Evolutionary conservation across 495 filamentous ascomycete genomes (phyloP).

Genomic region (Neurospora discreta): DNA sequence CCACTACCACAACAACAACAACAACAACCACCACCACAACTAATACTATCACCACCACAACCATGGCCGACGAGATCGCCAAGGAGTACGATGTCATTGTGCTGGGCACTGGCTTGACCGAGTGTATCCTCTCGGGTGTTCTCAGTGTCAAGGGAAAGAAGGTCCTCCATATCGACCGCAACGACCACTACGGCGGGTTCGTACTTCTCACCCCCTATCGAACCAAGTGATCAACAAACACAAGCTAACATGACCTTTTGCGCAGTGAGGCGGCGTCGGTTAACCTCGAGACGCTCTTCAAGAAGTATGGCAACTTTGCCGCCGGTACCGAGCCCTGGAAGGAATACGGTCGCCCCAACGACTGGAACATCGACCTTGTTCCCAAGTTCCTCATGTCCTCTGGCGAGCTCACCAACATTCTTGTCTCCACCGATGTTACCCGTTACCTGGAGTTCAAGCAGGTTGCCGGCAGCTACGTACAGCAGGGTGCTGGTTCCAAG

Average conservation of each 20-base stretch:
- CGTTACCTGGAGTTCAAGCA: slow-evolving; percentile 98
- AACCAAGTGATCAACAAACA: not conserved
- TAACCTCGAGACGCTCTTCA: slow-evolving; percentile 91
- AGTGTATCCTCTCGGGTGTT: slow-evolving; percentile 96
- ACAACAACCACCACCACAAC: too few relatives aligned
- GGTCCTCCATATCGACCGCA: slow-evolving; percentile 97
- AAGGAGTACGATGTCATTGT: slow-evolving; percentile 97
- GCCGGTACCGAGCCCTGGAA: slow-evolving; percentile 90
- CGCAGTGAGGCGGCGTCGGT: slow-evolving; percentile 85
- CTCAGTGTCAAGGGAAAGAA: slow-evolving; percentile 98
- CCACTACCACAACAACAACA: not conserved
- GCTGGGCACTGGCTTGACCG: slow-evolving; percentile 93
- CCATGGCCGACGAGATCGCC: slow-evolving; percentile 85
- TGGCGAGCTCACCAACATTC: slow-evolving; percentile 94
- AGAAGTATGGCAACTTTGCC: slow-evolving; percentile 77
- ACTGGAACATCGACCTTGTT: slow-evolving; percentile 99
- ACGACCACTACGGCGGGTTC: slow-evolving; percentile 97
- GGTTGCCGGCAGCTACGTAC: slow-evolving; percentile 94
- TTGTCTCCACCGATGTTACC: slow-evolving; percentile 94
- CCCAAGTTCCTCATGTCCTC: slow-evolving; percentile 98
- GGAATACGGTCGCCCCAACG: slow-evolving; percentile 89
- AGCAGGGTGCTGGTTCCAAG: slow-evolving; percentile 68
- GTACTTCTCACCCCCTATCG: slow-evolving; percentile 21
- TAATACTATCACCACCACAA: not conserved
- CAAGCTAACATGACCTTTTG: slow-evolving; percentile 21